Evolutionary conservation across 2,329 filamentous ascomycete species (phyloP), one percentile per base, ranked within the genome.

Genomic region (Diplodia intermedia): DNA sequence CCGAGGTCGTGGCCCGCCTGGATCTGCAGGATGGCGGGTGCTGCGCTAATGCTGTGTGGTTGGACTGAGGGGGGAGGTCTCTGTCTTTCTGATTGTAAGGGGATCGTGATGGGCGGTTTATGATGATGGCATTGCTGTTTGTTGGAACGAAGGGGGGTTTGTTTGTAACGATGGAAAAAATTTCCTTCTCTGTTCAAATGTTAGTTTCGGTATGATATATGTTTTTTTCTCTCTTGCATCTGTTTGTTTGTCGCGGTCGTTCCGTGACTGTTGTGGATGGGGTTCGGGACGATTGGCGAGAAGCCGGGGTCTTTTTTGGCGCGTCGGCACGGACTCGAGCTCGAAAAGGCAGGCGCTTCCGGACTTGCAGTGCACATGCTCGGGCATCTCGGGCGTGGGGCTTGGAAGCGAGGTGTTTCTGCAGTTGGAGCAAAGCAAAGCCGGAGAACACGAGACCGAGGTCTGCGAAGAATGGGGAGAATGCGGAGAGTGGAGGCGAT

Each of bases 1-100:
- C 68, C 2, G 60, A 65, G 29, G 55, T 61, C 15, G 66, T 70
- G 20, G 70, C 68, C 14, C 69, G 71, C 56, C 31, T 73, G 43
- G 71, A 66, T 12, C 26, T 72, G 8, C 60, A 60, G 12, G 56
- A 38, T 43, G 70, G 69, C 20, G 65, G 65, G 7, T 60, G 54
- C 65, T 67, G 65, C 33, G 65, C 65, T 6, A 67, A 67, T 14
- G 65, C 65, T 31, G 65, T 67, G 7, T 67, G 65, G 65, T 3
- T 67, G 20, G 65, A 67, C 11, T 67, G 40, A 56, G 36, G 8
- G 8, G 31, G 26, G 26, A 26, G 26, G 26, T 26, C 26, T 26
- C 26, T 26, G 23, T 3, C 23, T 26, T 26, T 26, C 26, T 26
- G 26, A 4, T 26, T 4, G 31, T 33, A 1, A 2, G 6, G 31